Base-by-base conservation (phyloP, 2,329 filamentous ascomycete genomes). In the Colletotrichum paranaense region DNA sequence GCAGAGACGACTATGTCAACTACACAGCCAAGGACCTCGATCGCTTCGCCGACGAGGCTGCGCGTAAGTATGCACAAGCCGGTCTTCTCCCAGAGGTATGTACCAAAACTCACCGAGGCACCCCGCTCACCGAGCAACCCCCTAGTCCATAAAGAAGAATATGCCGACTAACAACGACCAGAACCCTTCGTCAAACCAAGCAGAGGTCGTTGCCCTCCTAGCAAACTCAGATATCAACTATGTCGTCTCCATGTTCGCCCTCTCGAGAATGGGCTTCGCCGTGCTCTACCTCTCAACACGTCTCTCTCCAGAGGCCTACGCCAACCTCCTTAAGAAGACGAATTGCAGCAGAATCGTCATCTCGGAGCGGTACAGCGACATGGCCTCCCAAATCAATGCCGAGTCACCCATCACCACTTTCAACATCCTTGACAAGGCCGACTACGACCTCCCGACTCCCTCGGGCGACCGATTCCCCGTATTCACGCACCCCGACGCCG, bases 201-300 rank as follows among this genome's bases (percentile, higher is more conserved):
- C 80, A 30, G 76, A 77, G n/a, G 84, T 87, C 1, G 80, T 89
- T 52, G 86, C 83, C 2, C 76, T 90, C 24, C 78, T 89, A 16
- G 86, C 84, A 1, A 80, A 83, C 8, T 88, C 87, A 0, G 85
- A 86, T 70, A 80, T 90, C 30, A 85, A 88, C 69, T 88, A 88
- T 69, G 81, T 90, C 49, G 81, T 89, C 28, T 84, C 86, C n/a
- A 80, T 88, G 12, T 82, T 90, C 38, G 88, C 87, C 5, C 76
- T 91, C 42, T 84, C 84, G 28, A 84, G 87, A 66, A 79, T 91
- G 60, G 88, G 88, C 5, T 88, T 87, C 78, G 83, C 87, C 1
- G 82, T 86, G 2, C 79, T 91, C 1, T 84, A 90, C 42, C 81
- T 91, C 2, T 90, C 88, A 0, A 89, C 87, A 2, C 81, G 89